Percentiles rank a stretch among this genome's conserved stretches.
Evolutionary conservation across 371 early-diverging fungal genomes (phyloP).

Genomic region (Haplosporangium sp.): DNA sequence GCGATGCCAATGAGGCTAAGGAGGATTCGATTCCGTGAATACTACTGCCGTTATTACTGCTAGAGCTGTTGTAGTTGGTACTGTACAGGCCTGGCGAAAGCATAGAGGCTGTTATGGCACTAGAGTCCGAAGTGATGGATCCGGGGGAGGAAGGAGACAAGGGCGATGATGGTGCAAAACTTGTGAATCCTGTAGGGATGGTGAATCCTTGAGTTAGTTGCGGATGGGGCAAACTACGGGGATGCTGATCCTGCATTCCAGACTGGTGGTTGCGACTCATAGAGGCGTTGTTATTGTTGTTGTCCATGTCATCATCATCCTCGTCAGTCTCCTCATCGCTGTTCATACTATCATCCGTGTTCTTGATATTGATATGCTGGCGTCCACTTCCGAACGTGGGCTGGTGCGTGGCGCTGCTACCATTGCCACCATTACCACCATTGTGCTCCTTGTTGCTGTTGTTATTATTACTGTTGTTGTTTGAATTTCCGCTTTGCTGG

Average conservation of each 20-base stretch:
- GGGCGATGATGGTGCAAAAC: slow-evolving; percentile 39
- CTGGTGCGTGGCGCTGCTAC: slow-evolving; percentile 12
- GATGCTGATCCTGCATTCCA: slow-evolving; percentile 25
- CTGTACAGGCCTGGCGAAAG: slow-evolving; percentile 31
- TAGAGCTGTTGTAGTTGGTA: slow-evolving; percentile 13
- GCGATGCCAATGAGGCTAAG: slow-evolving; percentile 45
- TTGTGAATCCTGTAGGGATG: slow-evolving; percentile 25
- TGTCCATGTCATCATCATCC: slow-evolving; percentile 28
- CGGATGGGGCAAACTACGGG: slow-evolving; percentile 38
- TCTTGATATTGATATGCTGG: slow-evolving; percentile 49
- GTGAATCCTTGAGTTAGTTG: slow-evolving; percentile 50
- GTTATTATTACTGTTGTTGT: slow-evolving; percentile 7
- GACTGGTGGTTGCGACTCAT: slow-evolving; percentile 4
- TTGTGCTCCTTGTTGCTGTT: not conserved
- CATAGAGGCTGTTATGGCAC: slow-evolving; percentile 43
- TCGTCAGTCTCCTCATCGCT: slow-evolving; percentile 39
- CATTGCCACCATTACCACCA: slow-evolving; percentile 2
- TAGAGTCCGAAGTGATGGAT: slow-evolving; percentile 37
- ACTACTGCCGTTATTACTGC: slow-evolving; percentile 9
- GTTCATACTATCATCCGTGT: slow-evolving; percentile 35
- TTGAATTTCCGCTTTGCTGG: not conserved
- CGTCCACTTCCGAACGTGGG: slow-evolving; percentile 20
- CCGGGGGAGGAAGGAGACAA: slow-evolving; percentile 48
- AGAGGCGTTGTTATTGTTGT: slow-evolving; percentile 5
- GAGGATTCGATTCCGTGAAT: slow-evolving; percentile 49